A percentile compares a stretch with the other conserved stretches of the same genome.
phyloP scores from a whole-genome alignment of 2,329 filamentous ascomycete genomes.

The Ceratocystis huliohia region DNA sequence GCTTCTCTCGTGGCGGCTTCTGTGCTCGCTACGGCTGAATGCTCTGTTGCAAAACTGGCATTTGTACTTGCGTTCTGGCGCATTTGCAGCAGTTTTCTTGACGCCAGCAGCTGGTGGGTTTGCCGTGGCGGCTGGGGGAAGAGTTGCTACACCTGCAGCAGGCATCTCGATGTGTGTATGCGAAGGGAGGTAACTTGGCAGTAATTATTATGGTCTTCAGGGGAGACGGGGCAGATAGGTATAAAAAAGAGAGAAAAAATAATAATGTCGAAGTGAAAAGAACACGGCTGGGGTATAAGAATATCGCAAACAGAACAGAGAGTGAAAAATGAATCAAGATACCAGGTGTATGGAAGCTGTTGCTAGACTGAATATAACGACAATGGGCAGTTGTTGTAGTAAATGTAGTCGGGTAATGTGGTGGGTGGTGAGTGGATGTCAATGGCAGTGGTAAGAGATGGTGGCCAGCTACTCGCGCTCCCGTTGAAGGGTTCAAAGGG shows the following conservation, averaged over 20 bases:
- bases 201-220: background rate
- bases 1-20: constrained; percentile 91
- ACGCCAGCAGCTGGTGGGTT: constrained; percentile 50
- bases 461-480: constrained; percentile 40
- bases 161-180: constrained; percentile 46
- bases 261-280: background rate
- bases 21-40: constrained; percentile 93
- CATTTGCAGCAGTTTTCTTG: constrained; percentile 16
- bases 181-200: background rate
- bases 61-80: constrained; percentile 97
- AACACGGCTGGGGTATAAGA: constrained; percentile 8
- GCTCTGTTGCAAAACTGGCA: constrained; percentile 97
- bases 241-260: background rate
- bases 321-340: constrained; percentile 5
- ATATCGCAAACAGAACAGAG: background rate
- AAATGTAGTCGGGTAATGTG: background rate
- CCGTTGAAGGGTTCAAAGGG: constrained; percentile 56
- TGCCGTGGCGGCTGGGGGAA: constrained; percentile 58
- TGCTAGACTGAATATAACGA: background rate
- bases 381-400: background rate
- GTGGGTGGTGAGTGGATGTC: background rate
- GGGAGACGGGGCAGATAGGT: too few relatives aligned
- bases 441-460: background rate
- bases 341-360: background rate
- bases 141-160: constrained; percentile 54